phyloP scores from a whole-genome alignment of 2,329 filamentous ascomycete species.

The Ceratocystis destructans region DNA sequence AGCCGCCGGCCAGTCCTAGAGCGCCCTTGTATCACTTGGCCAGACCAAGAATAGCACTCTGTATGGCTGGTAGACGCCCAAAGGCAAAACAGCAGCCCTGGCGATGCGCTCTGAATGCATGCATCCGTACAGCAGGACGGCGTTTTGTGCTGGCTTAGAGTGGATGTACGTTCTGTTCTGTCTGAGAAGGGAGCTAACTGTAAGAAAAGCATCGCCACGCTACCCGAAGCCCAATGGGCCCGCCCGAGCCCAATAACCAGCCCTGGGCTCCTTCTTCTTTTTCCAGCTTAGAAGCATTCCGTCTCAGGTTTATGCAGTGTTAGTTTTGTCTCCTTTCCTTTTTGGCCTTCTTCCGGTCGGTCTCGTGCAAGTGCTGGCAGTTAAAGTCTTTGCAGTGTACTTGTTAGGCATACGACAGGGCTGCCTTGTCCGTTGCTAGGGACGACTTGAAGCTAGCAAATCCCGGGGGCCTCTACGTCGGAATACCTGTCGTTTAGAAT shows the following conservation, averaged over 20 bases:
- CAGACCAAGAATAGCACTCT: neutral
- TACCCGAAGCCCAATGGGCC: neutral
- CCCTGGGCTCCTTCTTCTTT: neutral
- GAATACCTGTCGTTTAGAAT: neutral
- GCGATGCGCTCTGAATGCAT: neutral
- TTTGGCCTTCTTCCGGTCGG: neutral
- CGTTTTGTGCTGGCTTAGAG: neutral
- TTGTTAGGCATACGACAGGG: conserved; percentile 2
- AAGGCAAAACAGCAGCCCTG: neutral
- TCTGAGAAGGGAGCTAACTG: neutral
- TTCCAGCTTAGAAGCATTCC: neutral
- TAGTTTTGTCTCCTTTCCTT: neutral
- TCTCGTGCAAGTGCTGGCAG: no score
- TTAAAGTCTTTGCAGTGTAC: neutral
- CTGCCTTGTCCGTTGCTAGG: conserved; percentile 5
- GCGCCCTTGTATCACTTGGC: neutral
- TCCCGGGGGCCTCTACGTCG: neutral
- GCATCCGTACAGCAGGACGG: neutral
- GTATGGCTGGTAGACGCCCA: neutral
- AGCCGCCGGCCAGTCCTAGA: neutral
- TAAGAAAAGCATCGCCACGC: neutral
- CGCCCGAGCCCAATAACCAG: neutral
- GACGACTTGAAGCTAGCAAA: neutral
- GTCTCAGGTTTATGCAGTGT: neutral
- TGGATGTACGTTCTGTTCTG: neutral